Base-by-base conservation (phyloP, 2,329 filamentous ascomycete genomes). In the Dothiorella sarmentorum region DNA sequence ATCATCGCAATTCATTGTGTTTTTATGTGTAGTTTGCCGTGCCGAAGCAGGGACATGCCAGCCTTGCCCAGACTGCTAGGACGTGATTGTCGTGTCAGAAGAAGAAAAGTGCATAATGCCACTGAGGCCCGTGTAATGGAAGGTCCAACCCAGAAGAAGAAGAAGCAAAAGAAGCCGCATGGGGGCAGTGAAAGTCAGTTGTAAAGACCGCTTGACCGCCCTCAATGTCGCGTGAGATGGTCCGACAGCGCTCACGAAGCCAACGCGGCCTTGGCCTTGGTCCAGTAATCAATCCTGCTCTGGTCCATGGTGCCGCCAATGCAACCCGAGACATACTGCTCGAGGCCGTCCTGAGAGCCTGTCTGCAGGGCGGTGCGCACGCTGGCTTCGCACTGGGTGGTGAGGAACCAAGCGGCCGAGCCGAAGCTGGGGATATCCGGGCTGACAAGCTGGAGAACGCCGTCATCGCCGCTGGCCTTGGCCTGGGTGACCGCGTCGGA, bases 401-500 rank as follows among this genome's bases (percentile, higher is more conserved):
- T 78, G 51, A 86, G 67, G 66, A 82, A 88, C 85, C 85, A 88
- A 7, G 82, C 80, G 2, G 79, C 85, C 13, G 77, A 80, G 0
- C 76, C 84, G 67, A 86, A 87, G 53, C 79, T 78, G 60, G 79
- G 80, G 20, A 77, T 69, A 52, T 80, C 77, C 0, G 68, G 66
- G 37, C 80, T 74, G 17, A 87, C 76, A 45, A 85, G 67, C 20
- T 73, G 77, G 3, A 85, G 71, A 1, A 85, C 73, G 13, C 73
- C 76, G n/a, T 59, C 57, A 0, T 75, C 69, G 47, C 76, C 74
- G 42, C 69, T 64, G 13, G 68, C 74, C 26, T 61, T 63, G 60
- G 64, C 66, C 44, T 58, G 67, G 61, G 29, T 66, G 64, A 63
- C 74, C 69, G 58, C 61, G 1, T 69, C 65, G 3, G 70, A 67